Evolutionary conservation across 164 flowering plant species (phyloP).

Genomic region (Sedum album): DNA sequence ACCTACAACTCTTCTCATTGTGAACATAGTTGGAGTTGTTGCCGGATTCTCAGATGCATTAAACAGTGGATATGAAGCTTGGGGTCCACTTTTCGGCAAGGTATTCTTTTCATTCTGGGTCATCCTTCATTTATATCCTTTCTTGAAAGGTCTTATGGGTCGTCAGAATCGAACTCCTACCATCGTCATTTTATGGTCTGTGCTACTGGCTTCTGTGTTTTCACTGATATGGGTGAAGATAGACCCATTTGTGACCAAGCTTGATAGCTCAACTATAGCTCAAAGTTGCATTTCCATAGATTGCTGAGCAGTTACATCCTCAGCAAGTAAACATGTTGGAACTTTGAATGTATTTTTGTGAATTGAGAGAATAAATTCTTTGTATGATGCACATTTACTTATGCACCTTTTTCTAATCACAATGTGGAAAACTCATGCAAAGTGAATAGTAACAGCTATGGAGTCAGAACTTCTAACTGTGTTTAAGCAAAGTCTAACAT

Average conservation of each 20-base stretch:
- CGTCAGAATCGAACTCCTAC: slow-evolving; percentile 87
- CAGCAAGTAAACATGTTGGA: no score
- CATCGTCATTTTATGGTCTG: slow-evolving; percentile 85
- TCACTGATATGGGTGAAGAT: slow-evolving; percentile 93
- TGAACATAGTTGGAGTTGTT: slow-evolving; percentile 84
- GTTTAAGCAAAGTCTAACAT: background rate
- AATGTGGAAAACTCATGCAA: no score
- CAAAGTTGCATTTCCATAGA: slow-evolving; percentile 76
- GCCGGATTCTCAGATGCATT: slow-evolving; percentile 93
- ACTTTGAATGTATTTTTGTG: no score
- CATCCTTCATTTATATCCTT: slow-evolving; percentile 86
- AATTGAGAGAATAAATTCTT: no score
- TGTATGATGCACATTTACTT: no score
- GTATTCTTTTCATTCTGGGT: slow-evolving; percentile 94
- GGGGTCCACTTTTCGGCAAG: slow-evolving; percentile 96
- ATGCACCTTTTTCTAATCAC: no score
- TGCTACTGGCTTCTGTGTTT: slow-evolving; percentile 84
- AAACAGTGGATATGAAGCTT: slow-evolving; percentile 82
- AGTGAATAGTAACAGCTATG: no score
- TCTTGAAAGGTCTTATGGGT: slow-evolving; percentile 98
- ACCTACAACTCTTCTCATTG: slow-evolving; percentile 78
- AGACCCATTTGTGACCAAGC: slow-evolving; percentile 59
- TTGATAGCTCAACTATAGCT: slow-evolving; percentile 22
- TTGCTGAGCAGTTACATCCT: slow-evolving; percentile 31
- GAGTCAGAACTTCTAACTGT: background rate